Base-by-base conservation (phyloP, 257 asterid genomes). In the Striga asiatica region DNA sequence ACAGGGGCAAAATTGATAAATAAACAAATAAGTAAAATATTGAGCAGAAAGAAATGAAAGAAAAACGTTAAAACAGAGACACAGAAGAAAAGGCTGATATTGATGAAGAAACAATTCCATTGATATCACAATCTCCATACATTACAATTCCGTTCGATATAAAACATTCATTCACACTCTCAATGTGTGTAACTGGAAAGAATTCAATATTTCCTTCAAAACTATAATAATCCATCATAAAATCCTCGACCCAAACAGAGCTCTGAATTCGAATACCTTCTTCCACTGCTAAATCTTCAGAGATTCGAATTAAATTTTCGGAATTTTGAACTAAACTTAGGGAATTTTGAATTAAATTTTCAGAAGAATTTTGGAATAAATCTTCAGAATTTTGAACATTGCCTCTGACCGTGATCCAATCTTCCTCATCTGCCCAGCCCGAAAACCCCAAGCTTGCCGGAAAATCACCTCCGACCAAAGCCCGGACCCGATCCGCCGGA, bases 401-500 rank as follows among this genome's bases (percentile, higher is more conserved):
- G 27, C 51, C 56, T 66, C 97, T 80, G 10, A 85, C 78, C 1
- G 79, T 78, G 20, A 82, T 21, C 97, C 97, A 89, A 39, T 71
- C 80, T 18, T 67, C 88, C 16, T 75, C 94, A 4, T 73, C 85
- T 4, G 47, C 25, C 78, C 54, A 54, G 29, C 61, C 49, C 42
- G 32, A 21, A 13, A 51, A 54, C 39, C 54, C 39, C 35, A 38
- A 32, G 17, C 41, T 19, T 41, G 50, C 24, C 32, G 64, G 62
- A 29, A n/a, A n/a, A n/a, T n/a, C n/a, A n/a, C n/a, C n/a, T n/a
- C 77, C 70, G 14, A 65, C 31, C 79, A 85, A 55, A 0, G 22
- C 66, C 51, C 50, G 38, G 54, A 89, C 65, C 75, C 96, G 65
- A 5, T 72, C 55, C 21, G 61, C 41, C 24, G 84, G 76, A 63